Evolutionary conservation across 2,329 filamentous ascomycete genomes (phyloP), one percentile per base, ranked within the genome.

Genomic region (Setomelanomma holmii): DNA sequence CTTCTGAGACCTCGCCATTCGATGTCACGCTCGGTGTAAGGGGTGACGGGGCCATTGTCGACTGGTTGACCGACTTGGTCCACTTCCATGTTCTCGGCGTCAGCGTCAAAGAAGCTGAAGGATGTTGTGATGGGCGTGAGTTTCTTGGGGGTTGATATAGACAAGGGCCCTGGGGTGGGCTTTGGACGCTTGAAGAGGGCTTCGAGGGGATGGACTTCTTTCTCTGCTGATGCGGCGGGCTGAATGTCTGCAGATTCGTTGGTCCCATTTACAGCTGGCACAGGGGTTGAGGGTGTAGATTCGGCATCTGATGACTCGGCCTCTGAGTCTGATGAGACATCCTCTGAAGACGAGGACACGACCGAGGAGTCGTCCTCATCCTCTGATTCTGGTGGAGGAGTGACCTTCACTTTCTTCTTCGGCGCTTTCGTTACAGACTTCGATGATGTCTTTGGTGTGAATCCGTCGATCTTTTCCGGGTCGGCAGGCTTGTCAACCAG

Each of bases 141-240:
- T 60, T 55, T 64, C 55, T 68, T 76, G 4, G 70, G 45, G 12
- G 45, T 71, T 49, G 68, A 80, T 58, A 56, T 71, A 30, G 49
- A 74, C 45, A 60, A 65, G 23, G 59, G 17, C 16, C 54, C 57
- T 2, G 63, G 53, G 66, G 63, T 45, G 71, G 74, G 62, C 45
- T 85, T 82, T 0, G 84, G 76, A 4, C 86, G 86, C 77, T 97
- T 98, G 82, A 96, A 99, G 2, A 98, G 83, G 0, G 91, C 91
- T 78, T 98, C 93, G 1, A 98, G 82, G 0, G 95, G 93, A 63
- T 98, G 93, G 0, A 96, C 79, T 55, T 76, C 72, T 64, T 74
- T 76, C 24, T 61, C 58, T 11, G 51, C 52, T 19, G 67, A 54
- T 33, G 61, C 43, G 14, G 61, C 51, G 5, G 60, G 56, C 8